These are phyloP conservation scores for Metschnikowia santaceciliae DNA, from an alignment of 805 yeast species.

Conservation along the genomic window DNA sequence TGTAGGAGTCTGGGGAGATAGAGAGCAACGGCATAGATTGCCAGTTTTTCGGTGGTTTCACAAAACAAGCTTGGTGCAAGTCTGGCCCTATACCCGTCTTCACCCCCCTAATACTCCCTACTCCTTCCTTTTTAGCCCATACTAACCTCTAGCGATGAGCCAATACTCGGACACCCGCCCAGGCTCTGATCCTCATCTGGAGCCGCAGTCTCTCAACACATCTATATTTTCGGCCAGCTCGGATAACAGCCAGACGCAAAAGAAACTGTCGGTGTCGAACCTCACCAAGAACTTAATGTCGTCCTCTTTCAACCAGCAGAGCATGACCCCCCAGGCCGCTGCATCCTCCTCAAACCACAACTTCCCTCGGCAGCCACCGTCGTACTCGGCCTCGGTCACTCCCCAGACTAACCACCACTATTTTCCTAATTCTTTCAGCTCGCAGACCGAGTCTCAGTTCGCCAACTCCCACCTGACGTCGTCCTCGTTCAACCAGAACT, in stretches of 20 bases:
- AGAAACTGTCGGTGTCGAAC: slow-evolving; percentile 26
- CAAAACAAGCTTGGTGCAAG: background rate
- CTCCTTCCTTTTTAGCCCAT: background rate
- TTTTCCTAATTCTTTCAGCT: slow-evolving; percentile 9
- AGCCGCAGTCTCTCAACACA: slow-evolving; percentile 3
- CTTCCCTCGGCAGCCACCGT: slow-evolving; percentile 17
- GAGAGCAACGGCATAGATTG: too few species aligned
- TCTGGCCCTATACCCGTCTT: background rate
- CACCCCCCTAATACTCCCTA: too few species aligned
- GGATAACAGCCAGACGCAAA: slow-evolving; percentile 5
- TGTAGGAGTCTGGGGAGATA: background rate
- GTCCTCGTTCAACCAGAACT: slow-evolving; percentile 10
- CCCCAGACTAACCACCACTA: slow-evolving; percentile 8
- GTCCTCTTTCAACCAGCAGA: slow-evolving; percentile 9
- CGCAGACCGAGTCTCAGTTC: slow-evolving; percentile 8
- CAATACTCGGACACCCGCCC: slow-evolving; percentile 11
- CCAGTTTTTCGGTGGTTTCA: too few species aligned
- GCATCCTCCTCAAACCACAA: slow-evolving; percentile 10
- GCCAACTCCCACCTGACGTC: slow-evolving; percentile 11
- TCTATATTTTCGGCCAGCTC: slow-evolving; percentile 1
- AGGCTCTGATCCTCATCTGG: slow-evolving; percentile 8
- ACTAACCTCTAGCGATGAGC: slow-evolving; percentile 8
- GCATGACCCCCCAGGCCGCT: background rate
- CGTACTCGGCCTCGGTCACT: slow-evolving; percentile 16
- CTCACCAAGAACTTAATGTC: slow-evolving; percentile 32